These are phyloP conservation scores for Aspergillus carbonarius DNA, from an alignment of 2,329 filamentous ascomycete species.

Conservation along the genomic window DNA sequence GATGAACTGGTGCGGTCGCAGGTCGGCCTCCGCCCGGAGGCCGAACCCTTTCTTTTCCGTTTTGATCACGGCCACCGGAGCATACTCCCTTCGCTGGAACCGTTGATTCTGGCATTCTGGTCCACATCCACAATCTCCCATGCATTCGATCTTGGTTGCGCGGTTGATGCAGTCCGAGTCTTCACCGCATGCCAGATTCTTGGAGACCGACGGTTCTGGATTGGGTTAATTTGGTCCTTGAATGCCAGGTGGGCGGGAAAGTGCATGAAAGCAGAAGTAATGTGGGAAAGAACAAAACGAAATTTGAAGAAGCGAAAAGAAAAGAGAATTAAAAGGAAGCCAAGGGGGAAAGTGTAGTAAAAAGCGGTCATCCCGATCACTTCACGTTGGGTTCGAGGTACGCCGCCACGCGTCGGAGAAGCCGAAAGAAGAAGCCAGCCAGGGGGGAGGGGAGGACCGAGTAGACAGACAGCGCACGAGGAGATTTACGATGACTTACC, in stretches of 20 bases:
- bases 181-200: slow-evolving; percentile 86
- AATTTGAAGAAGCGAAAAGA: slow-evolving; percentile 4
- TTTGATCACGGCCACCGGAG: slow-evolving; percentile 90
- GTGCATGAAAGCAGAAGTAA: slow-evolving; percentile 2
- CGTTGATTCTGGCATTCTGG: slow-evolving; percentile 88
- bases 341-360: not conserved
- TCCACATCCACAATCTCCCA: slow-evolving; percentile 83
- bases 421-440: slow-evolving; percentile 2
- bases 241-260: not conserved
- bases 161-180: slow-evolving; percentile 99
- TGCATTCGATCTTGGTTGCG: slow-evolving; percentile 95
- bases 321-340: slow-evolving; percentile 4
- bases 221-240: slow-evolving; percentile 1
- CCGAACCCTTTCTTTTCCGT: slow-evolving; percentile 98
- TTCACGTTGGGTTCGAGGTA: not conserved
- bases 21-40: slow-evolving; percentile 73
- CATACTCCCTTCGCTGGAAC: slow-evolving; percentile 87
- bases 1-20: slow-evolving; percentile 85
- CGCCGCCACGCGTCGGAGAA: not conserved
- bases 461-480: slow-evolving; percentile 24
- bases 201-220: slow-evolving; percentile 50
- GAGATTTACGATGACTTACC: slow-evolving; percentile 59
- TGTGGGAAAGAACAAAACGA: too few relatives aligned
- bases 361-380: not conserved
- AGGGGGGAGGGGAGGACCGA: slow-evolving; percentile 7